Evolutionary conservation across 495 filamentous ascomycete genomes (phyloP), one percentile per base, ranked within the genome.

Genomic region (Daldinia bambusicola): DNA sequence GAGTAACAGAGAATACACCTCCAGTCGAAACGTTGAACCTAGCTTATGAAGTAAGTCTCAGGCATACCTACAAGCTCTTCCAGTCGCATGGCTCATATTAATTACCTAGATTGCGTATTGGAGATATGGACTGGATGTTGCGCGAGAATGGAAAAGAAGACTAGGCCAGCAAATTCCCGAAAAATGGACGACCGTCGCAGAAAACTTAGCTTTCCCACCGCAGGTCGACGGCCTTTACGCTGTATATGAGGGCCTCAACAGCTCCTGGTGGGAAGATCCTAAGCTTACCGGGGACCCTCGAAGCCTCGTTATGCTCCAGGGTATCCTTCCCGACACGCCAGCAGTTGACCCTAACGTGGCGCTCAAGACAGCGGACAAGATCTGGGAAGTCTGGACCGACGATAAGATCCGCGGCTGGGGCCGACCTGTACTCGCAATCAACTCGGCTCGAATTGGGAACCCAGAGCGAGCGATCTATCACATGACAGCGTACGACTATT

Each of bases 41-140:
- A 6, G 80, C 70, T 30, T 75, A 75, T 40, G 73, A 75, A 56
- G 73, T 75, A 50, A 55, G 52, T 67, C n/a, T n/a, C n/a, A n/a
- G 9, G 10, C 8, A 6, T 13, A 38, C 13, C 4, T 13, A 32
- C 3, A 16, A 22, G 6, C 12, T 60, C 36, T 16, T 6, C 34
- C 6, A 16, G 20, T 13, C 9, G 20, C 43, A 22, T 9, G 8
- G n/a, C 57, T 69, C 5, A 65, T 34, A 34, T 14, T 50, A 5
- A 16, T 41, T 0, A 69, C 72, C 31, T 72, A 83, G 72, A 65
- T 82, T 1, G 78, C 81, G 7, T 81, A 83, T 58, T 86, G 84
- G 84, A 71, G 80, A 13, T 85, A 85, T 64, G 84, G 84, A 7
- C 76, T 83, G 14, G 64, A 75, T 7, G 67, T 82, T 22, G 77